These are phyloP conservation scores for Pharnaceum exiguum DNA, from an alignment of 148 eudicot species.

Conservation along the genomic window DNA sequence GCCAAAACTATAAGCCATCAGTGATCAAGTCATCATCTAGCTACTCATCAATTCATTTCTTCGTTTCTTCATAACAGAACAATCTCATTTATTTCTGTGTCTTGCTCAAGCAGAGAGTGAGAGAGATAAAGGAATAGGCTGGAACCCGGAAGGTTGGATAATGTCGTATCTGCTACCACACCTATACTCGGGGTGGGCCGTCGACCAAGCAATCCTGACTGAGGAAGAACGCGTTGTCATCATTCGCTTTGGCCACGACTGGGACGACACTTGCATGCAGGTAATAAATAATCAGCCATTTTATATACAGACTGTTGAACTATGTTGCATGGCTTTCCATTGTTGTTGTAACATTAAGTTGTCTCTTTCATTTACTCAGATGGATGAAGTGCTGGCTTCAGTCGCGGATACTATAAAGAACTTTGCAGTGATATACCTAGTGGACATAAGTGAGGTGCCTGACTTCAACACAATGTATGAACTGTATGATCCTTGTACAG, in stretches of 20 bases:
- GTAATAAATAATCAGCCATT: too few relatives aligned
- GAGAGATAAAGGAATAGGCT: neutral
- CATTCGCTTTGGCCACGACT: conserved; percentile 33
- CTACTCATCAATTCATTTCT: too few relatives aligned
- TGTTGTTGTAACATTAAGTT: neutral
- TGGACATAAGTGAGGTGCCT: conserved; percentile 37
- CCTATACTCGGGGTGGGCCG: conserved; percentile 30
- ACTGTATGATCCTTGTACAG: conserved; percentile 30
- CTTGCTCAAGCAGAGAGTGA: neutral
- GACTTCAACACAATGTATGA: conserved; percentile 39
- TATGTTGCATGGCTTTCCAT: neutral
- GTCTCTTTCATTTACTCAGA: conserved; percentile 19
- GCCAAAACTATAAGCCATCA: too few relatives aligned
- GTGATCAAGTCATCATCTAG: too few relatives aligned
- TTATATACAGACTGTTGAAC: too few relatives aligned
- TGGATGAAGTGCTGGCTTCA: conserved; percentile 35
- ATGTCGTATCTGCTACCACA: conserved; percentile 30
- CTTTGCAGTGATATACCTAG: conserved; percentile 35
- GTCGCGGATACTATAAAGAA: conserved; percentile 32
- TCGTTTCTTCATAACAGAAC: too few relatives aligned
- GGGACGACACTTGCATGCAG: conserved; percentile 41
- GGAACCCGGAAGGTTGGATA: neutral
- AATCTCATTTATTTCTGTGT: too few relatives aligned
- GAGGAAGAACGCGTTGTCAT: conserved; percentile 33
- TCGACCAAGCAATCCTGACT: conserved; percentile 30